Base-by-base conservation (phyloP, 257 asterid genomes). In the Petunia secreta region DNA sequence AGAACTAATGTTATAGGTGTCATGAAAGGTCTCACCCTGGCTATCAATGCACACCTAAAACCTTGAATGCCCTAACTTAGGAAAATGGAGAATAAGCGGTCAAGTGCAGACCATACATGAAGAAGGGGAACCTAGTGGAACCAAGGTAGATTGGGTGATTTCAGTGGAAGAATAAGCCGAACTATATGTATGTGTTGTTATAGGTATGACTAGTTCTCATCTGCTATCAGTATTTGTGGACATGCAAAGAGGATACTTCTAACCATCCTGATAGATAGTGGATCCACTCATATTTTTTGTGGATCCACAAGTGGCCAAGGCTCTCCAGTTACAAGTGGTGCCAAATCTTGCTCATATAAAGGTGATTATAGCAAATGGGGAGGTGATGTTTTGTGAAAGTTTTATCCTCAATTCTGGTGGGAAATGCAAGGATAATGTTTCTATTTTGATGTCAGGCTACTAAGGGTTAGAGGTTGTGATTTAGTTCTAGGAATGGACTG, bases 401-500 rank as follows among this genome's bases (percentile, higher is more conserved):
- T 2, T 6, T 46, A 40, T 43, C n/a, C 14, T 2, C 3, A 15
- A 2, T 15, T 73, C 1, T 1, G 2, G 16, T 77, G 80, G 80
- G 38, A 5, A 1, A 11, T 77, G 54, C 39, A 58, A 39, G 48
- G 48, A 13, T 13, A 11, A 2, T 8, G 9, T 13, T 73, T 46
- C 10, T 3, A 4, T 0, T 1, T 13, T 0, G 40, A 73, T n/a
- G 38, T 57, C 14, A 37, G 1, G 1, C 2, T 77, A 2, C 15
- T 77, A 3, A 14, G 11, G 2, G 5, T 77, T 4, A 39, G 57
- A 6, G 69, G 59, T 5, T 39, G 69, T 77, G 80, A 77, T n/a
- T 10, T 77, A 69, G 57, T 77, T 1, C n/a, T 77, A 2, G 80
- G 80, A 0, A 25, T 77, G 69, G 80, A 77, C 55, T 77, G 80